Percentiles rank a stretch among this genome's conserved stretches.
Conservation (phyloP, 495 filamentous ascomycete genomes). For the Parathielavia hyrcaniae region DNA sequence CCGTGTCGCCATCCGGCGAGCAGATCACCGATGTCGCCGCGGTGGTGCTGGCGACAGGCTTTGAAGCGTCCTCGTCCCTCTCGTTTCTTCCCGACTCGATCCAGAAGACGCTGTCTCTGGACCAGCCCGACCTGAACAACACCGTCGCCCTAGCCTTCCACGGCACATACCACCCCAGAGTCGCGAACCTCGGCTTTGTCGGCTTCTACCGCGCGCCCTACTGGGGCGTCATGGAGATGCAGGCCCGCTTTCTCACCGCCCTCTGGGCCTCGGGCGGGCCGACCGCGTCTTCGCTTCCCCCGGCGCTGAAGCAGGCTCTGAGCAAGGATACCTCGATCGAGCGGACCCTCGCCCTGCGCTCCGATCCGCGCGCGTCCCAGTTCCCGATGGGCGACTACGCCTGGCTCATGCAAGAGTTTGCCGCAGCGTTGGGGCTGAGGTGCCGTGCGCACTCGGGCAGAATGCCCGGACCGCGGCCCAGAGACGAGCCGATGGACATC, state of each 20-base stretch:
- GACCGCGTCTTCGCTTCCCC: constrained; percentile 21
- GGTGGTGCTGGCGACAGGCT: constrained; percentile 73
- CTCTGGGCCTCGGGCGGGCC: constrained; percentile 37
- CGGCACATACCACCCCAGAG: constrained; percentile 51
- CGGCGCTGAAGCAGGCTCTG: constrained; percentile 28
- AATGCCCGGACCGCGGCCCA: constrained; percentile 33
- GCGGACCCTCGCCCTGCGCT: constrained; percentile 39
- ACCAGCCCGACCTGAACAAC: constrained; percentile 49
- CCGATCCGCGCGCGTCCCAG: constrained; percentile 48
- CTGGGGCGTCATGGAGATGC: constrained; percentile 85
- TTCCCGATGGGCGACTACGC: constrained; percentile 80
- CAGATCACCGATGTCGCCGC: constrained; percentile 53
- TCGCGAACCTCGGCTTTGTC: constrained; percentile 69
- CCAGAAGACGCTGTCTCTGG: constrained; percentile 51
- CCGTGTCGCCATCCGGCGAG: constrained; percentile 32
- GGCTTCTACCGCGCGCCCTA: constrained; percentile 83
- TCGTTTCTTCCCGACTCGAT: constrained; percentile 54
- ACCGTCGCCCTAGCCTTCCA: constrained; percentile 66
- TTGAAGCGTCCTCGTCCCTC: constrained; percentile 55
- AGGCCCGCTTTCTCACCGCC: constrained; percentile 58
- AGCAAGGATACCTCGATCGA: constrained; percentile 40
- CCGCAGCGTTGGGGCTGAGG: constrained; percentile 46
- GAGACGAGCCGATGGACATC: constrained; percentile 39
- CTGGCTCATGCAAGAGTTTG: constrained; percentile 67
- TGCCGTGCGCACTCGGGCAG: constrained; percentile 19